phyloP scores from a whole-genome alignment of 305 asterid species.

The Solanum hybrid region DNA sequence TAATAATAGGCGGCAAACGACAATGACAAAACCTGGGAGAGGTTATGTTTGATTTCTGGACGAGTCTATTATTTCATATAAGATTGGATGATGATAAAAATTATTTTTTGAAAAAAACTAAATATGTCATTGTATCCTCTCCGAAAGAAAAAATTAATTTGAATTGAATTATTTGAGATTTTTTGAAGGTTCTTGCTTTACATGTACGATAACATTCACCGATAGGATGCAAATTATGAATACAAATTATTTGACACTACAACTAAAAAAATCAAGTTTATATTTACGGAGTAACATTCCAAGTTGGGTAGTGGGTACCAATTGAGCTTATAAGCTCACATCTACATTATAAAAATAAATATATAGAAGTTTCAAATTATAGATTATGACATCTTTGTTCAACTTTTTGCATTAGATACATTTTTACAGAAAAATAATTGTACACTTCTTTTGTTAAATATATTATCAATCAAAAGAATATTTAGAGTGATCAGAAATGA shows the following conservation, averaged over 20 bases:
- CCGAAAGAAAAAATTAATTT: no score
- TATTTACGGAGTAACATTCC: neutral
- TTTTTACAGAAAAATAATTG: no score
- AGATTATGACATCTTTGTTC: neutral
- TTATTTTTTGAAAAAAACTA: no score
- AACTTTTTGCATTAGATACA: neutral
- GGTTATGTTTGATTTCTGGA: neutral
- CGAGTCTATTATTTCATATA: no score
- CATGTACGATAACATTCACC: neutral
- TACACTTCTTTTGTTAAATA: neutral
- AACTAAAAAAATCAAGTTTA: no score
- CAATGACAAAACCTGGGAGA: neutral
- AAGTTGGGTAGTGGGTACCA: neutral
- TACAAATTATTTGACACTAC: neutral
- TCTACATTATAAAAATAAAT: no score
- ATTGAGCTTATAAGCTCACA: neutral
- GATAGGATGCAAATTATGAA: neutral
- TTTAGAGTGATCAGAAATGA: neutral
- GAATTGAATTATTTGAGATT: neutral
- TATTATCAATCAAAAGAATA: neutral
- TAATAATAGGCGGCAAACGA: neutral
- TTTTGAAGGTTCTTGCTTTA: neutral
- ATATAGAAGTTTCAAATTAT: no score
- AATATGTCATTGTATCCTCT: no score
- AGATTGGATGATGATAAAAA: neutral